These are phyloP conservation scores for Scheffersomyces coipomensis DNA, from an alignment of 805 yeast species.

Conservation along the genomic window DNA sequence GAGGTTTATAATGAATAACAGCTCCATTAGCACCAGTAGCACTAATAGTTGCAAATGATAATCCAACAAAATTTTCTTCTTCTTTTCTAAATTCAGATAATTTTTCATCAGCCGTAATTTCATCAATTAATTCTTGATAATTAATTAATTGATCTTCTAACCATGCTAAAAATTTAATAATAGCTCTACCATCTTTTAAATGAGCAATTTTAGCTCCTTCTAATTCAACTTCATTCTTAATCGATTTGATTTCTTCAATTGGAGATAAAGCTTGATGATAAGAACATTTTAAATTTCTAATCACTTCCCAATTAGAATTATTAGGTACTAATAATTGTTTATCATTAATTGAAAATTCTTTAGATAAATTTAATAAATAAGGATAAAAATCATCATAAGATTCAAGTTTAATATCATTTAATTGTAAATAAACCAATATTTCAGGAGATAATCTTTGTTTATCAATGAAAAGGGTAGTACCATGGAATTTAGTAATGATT, in stretches of 20 bases:
- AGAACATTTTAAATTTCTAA: conserved; percentile 29
- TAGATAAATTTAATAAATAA: conserved; percentile 38
- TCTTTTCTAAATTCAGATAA: conserved; percentile 32
- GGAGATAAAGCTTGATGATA: conserved; percentile 34
- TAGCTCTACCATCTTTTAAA: conserved; percentile 58
- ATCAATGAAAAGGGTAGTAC: conserved; percentile 43
- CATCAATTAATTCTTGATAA: conserved; percentile 46
- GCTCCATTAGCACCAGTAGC: conserved; percentile 79
- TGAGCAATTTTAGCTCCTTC: conserved; percentile 53
- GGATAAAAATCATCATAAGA: conserved; percentile 48
- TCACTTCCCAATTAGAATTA: conserved; percentile 40
- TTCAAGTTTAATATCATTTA: conserved; percentile 27
- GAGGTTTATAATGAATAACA: conserved; percentile 71
- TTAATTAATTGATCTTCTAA: conserved; percentile 51
- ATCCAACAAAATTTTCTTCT: conserved; percentile 55
- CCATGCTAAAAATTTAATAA: conserved; percentile 56
- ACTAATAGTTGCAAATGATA: conserved; percentile 72
- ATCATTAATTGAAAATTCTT: conserved; percentile 27
- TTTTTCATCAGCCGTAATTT: conserved; percentile 58
- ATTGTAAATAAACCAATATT: conserved; percentile 21
- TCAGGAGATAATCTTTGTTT: conserved; percentile 34
- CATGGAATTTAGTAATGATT: conserved; percentile 24
- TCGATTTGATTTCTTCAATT: conserved; percentile 49
- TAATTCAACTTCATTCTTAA: conserved; percentile 50
- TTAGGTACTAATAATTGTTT: conserved; percentile 30